Evolutionary conservation across 2,329 filamentous ascomycete genomes (phyloP).

Genomic region (Stachybotrys echinatus): DNA sequence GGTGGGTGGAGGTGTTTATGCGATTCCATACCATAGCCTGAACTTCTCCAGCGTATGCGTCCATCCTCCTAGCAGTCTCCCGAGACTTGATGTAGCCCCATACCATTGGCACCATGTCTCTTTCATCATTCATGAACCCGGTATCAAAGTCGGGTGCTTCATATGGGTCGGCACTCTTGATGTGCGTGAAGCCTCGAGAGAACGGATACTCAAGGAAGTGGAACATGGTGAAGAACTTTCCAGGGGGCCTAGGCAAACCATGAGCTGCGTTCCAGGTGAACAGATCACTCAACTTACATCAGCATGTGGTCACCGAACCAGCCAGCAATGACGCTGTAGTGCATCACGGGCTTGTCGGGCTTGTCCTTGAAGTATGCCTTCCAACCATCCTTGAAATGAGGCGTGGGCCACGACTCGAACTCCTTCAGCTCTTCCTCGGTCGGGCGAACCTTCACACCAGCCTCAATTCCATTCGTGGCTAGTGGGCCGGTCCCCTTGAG

Average conservation of each 20-base stretch:
- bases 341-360: conserved; percentile 83
- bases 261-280: too few species aligned
- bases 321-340: conserved; percentile 71
- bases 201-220: conserved; percentile 76
- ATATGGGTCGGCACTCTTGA: conserved; percentile 67
- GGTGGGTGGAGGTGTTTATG: too few species aligned
- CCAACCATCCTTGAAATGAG: conserved; percentile 70
- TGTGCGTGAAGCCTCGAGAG: conserved; percentile 67
- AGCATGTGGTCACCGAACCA: conserved; percentile 58
- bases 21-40: conserved; percentile 36
- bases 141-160: conserved; percentile 72
- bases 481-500: conserved; percentile 73
- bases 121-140: conserved; percentile 80
- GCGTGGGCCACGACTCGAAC: conserved; percentile 69
- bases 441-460: conserved; percentile 72
- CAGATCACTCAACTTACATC: conserved; percentile 42
- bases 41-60: conserved; percentile 72
- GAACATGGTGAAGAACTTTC: conserved; percentile 82
- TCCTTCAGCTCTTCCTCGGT: conserved; percentile 61
- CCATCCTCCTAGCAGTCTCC: conserved; percentile 74
- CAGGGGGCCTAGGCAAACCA: conserved; percentile 65
- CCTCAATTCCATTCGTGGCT: conserved; percentile 74
- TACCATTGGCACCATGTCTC: conserved; percentile 80
- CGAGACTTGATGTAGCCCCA: conserved; percentile 82
- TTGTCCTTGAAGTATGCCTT: conserved; percentile 80